These are phyloP conservation scores for Nicotiana knightiana DNA, from an alignment of 257 asterid species.

Conservation along the genomic window DNA sequence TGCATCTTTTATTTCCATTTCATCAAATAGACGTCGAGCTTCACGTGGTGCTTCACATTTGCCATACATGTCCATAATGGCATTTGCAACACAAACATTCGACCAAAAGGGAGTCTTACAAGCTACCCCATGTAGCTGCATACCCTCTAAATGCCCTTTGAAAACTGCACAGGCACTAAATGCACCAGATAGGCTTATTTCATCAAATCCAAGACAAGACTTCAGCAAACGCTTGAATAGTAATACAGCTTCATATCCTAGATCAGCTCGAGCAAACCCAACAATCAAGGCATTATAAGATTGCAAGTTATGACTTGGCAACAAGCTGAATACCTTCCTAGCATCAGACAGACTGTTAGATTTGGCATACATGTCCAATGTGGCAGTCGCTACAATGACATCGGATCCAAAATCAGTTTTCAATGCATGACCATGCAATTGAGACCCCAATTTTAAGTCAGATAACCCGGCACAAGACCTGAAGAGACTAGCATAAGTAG, in stretches of 20 bases:
- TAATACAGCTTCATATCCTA: slow-evolving; percentile 51
- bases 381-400: slow-evolving; percentile 70
- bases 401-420: slow-evolving; percentile 61
- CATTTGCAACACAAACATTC: slow-evolving; percentile 67
- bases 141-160: slow-evolving; percentile 50
- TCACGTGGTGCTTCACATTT: slow-evolving; percentile 60
- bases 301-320: slow-evolving; percentile 58
- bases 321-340: slow-evolving; percentile 45
- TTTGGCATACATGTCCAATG: slow-evolving; percentile 82
- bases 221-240: slow-evolving; percentile 45
- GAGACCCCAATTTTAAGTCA: slow-evolving; percentile 47
- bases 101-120: slow-evolving; percentile 44
- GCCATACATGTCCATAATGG: slow-evolving; percentile 83
- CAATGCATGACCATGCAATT: slow-evolving; percentile 67
- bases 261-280: slow-evolving; percentile 67
- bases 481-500: slow-evolving; percentile 74
- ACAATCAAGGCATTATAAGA: slow-evolving; percentile 72
- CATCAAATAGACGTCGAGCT: slow-evolving; percentile 53
- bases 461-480: slow-evolving; percentile 70
- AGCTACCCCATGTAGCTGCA: slow-evolving; percentile 68
- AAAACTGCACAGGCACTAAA: slow-evolving; percentile 63
- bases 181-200: slow-evolving; percentile 70
- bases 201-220: slow-evolving; percentile 67
- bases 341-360: slow-evolving; percentile 48
- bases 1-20: slow-evolving; percentile 69